Percentiles rank a stretch among this genome's conserved stretches.
phyloP scores from a whole-genome alignment of 106 monocot genomes.

The Acanthochlamys bracteata region DNA sequence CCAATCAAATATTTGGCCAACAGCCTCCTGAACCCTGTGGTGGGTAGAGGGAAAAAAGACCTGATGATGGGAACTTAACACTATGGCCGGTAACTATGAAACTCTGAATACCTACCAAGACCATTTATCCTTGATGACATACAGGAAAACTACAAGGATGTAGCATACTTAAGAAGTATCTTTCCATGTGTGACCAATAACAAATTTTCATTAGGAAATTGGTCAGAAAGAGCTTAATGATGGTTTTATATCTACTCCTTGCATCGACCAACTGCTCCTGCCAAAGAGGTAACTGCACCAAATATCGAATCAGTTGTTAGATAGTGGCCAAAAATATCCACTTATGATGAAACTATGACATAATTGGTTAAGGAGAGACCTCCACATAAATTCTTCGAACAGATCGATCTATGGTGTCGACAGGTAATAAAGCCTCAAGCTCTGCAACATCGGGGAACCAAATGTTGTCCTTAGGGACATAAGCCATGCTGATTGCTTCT shows the following conservation, averaged over 20 bases:
- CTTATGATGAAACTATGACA: background rate
- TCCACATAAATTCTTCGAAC: slow-evolving; percentile 28
- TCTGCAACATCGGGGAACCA: slow-evolving; percentile 66
- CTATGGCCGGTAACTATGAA: too few relatives aligned
- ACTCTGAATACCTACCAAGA: too few relatives aligned
- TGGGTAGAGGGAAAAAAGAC: too few relatives aligned
- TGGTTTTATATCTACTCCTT: slow-evolving; percentile 33
- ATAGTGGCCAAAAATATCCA: background rate
- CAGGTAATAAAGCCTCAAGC: slow-evolving; percentile 54
- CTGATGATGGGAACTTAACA: too few relatives aligned
- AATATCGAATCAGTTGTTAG: background rate
- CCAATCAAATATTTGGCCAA: too few relatives aligned
- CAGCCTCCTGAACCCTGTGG: too few relatives aligned
- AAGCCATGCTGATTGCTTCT: slow-evolving; percentile 20
- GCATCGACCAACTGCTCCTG: slow-evolving; percentile 33
- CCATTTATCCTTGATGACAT: too few relatives aligned
- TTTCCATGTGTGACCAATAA: slow-evolving; percentile 55
- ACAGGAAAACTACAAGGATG: too few relatives aligned
- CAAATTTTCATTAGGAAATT: slow-evolving; percentile 51
- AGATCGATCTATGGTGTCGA: slow-evolving; percentile 59
- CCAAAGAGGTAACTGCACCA: slow-evolving; percentile 35
- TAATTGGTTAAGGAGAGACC: slow-evolving; percentile 20
- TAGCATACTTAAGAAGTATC: background rate
- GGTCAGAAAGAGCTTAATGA: slow-evolving; percentile 53
- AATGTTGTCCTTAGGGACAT: slow-evolving; percentile 34